These are phyloP conservation scores for Paramecium octaurelia DNA, from an alignment of 73 alveolate species.

Conservation along the genomic window DNA sequence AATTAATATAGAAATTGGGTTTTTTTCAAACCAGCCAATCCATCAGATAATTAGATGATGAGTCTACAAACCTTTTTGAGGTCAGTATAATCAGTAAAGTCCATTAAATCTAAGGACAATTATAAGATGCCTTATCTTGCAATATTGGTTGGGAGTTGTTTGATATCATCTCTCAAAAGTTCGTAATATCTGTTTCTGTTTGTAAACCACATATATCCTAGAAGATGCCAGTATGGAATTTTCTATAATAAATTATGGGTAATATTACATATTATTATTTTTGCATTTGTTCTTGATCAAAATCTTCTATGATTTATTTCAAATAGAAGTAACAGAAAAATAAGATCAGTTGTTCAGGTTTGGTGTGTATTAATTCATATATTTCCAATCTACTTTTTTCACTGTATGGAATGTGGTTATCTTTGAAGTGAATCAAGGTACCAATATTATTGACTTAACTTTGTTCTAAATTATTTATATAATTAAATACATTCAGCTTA, in stretches of 20 bases:
- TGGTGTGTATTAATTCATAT: neutral
- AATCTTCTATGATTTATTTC: neutral
- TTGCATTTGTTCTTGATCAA: neutral
- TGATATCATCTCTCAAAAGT: neutral
- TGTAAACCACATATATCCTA: constrained; percentile 36
- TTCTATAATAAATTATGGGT: neutral
- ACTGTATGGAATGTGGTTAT: neutral
- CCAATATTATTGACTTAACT: neutral
- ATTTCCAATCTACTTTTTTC: neutral
- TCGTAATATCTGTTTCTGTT: neutral
- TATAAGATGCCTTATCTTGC: neutral
- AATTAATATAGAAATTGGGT: neutral
- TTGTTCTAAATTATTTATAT: neutral
- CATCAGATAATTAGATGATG: neutral
- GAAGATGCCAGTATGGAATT: constrained; percentile 23
- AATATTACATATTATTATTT: constrained; percentile 1
- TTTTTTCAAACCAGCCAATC: neutral
- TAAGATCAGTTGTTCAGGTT: neutral
- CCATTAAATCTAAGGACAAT: neutral
- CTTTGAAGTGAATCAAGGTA: constrained; percentile 12
- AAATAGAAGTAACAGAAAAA: neutral
- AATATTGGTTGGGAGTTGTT: neutral
- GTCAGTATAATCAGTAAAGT: neutral
- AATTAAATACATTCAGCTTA: neutral
- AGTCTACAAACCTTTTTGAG: neutral